Evolutionary conservation across 1,284 basidiomycete genomes (phyloP).

Genomic region (Anthracocystis setariae): DNA sequence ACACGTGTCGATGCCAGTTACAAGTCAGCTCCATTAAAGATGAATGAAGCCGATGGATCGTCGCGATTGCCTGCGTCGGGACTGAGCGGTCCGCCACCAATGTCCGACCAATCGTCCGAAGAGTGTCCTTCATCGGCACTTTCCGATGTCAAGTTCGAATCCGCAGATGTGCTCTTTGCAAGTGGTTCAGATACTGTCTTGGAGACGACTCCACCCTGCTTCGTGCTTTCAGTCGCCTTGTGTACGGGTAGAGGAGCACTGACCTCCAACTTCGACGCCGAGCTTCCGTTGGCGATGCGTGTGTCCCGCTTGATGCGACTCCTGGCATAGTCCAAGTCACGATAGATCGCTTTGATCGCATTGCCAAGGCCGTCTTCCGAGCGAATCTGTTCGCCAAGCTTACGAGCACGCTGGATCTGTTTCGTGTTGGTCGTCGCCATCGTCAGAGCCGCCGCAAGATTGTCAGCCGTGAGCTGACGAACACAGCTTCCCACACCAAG

Average conservation of each 20-base stretch:
- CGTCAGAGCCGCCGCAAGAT: constrained; percentile 79
- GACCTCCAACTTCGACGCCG: not conserved
- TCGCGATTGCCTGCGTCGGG: constrained; percentile 8
- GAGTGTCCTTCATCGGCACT: constrained; percentile 15
- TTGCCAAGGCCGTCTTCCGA: constrained; percentile 69
- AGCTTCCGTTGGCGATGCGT: constrained; percentile 1
- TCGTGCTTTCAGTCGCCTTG: too few species aligned
- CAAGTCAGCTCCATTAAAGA: constrained; percentile 8
- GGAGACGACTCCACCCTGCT: not conserved
- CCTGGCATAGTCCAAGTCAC: constrained; percentile 62
- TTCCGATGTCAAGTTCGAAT: not conserved
- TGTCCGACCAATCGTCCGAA: constrained; percentile 56
- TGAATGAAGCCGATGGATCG: constrained; percentile 3
- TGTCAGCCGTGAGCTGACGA: constrained; percentile 82
- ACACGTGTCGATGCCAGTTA: too few species aligned
- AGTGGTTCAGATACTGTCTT: not conserved
- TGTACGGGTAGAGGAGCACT: not conserved
- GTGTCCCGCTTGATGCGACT: constrained; percentile 53
- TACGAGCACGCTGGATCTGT: constrained; percentile 83
- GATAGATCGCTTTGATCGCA: constrained; percentile 62
- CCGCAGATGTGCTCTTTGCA: not conserved
- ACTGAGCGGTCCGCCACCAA: constrained; percentile 34
- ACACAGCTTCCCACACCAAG: constrained; percentile 87
- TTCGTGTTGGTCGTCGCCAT: constrained; percentile 85
- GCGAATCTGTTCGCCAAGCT: constrained; percentile 73